Conservation (phyloP, 495 filamentous ascomycete species). For the Venustampulla echinocandica region DNA sequence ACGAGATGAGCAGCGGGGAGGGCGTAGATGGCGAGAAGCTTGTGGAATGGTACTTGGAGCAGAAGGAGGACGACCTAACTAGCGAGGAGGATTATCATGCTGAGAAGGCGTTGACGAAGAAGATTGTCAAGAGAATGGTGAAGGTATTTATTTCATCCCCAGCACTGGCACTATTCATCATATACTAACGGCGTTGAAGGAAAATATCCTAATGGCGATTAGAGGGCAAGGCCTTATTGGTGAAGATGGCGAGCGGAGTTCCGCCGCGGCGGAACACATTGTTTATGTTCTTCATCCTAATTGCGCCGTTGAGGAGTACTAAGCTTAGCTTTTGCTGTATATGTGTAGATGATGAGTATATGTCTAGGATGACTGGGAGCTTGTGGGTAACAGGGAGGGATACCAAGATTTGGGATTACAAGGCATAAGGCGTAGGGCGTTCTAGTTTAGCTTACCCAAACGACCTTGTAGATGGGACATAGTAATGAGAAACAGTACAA, state of each 20-base stretch:
- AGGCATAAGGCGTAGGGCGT: conserved; percentile 11
- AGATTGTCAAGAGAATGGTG: conserved; percentile 92
- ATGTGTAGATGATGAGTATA: conserved; percentile 6
- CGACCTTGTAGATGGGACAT: too few species aligned
- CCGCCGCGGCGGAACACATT: conserved; percentile 39
- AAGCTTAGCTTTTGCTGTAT: not conserved
- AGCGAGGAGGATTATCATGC: conserved; percentile 68
- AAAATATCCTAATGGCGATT: conserved; percentile 87
- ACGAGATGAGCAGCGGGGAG: conserved; percentile 61
- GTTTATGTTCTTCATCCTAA: conserved; percentile 95
- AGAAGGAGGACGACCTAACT: conserved; percentile 76
- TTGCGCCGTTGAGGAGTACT: conserved; percentile 66
- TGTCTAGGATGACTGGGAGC: conserved; percentile 4
- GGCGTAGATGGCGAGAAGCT: conserved; percentile 85
- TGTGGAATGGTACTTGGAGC: conserved; percentile 87
- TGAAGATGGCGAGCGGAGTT: conserved; percentile 39
- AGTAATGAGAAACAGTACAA: too few species aligned
- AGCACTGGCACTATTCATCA: too few species aligned
- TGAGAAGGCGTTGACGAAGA: conserved; percentile 69
- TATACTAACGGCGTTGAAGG: too few species aligned
- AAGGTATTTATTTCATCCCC: conserved; percentile 54
- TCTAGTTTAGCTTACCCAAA: not conserved
- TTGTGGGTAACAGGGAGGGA: conserved; percentile 2
- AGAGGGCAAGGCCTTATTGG: conserved; percentile 69
- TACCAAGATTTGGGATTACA: conserved; percentile 10